Evolutionary conservation across 2,329 filamentous ascomycete genomes (phyloP).

Genomic region (Ascosphaera pollenicola): DNA sequence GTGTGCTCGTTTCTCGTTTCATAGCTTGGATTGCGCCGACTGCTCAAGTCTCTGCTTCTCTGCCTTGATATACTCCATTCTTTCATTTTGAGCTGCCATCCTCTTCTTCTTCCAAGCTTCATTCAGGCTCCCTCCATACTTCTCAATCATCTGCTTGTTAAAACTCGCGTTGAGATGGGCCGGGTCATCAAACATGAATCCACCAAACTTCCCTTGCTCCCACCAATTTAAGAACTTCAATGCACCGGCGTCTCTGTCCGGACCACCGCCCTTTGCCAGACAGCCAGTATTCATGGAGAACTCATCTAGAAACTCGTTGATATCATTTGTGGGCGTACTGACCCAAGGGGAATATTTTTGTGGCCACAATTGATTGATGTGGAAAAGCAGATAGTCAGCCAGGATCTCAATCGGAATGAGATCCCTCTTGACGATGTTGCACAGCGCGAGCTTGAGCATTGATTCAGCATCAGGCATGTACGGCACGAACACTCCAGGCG

Average conservation of each 20-base stretch:
- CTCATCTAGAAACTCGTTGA: conserved; percentile 46
- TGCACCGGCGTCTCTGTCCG: conserved; percentile 51
- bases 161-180: conserved; percentile 35
- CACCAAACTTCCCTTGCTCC: conserved; percentile 53
- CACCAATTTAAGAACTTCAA: conserved; percentile 65
- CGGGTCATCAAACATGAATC: conserved; percentile 60
- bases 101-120: conserved; percentile 21
- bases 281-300: conserved; percentile 58
- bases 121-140: conserved; percentile 18
- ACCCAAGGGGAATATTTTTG: conserved; percentile 40
- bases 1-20: no score
- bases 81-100: conserved; percentile 6
- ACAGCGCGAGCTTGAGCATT: conserved; percentile 90
- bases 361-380: conserved; percentile 49
- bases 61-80: no score
- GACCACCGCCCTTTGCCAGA: conserved; percentile 47
- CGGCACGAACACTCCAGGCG: conserved; percentile 85
- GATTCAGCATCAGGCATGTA: conserved; percentile 65
- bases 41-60: no score
- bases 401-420: conserved; percentile 57
- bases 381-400: conserved; percentile 77
- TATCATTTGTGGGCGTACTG: conserved; percentile 54
- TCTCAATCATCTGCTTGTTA: conserved; percentile 11
- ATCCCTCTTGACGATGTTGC: conserved; percentile 75
- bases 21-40: no score